phyloP scores from a whole-genome alignment of 2,329 filamentous ascomycete species.

The Byssothecium circinans region DNA sequence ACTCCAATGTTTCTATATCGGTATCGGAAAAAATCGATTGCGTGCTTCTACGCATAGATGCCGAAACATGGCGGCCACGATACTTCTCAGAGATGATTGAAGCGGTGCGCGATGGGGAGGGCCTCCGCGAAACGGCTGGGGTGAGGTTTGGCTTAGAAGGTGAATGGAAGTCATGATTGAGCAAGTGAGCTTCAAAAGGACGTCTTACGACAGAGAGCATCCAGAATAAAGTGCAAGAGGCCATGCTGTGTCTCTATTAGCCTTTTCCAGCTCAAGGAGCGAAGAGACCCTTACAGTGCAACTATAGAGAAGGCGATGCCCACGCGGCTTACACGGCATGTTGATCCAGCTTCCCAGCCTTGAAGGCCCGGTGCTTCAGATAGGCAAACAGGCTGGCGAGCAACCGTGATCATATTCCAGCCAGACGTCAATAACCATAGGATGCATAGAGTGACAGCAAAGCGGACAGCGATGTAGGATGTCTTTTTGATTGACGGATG shows the following conservation, averaged over 20 bases:
- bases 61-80: conserved; percentile 8
- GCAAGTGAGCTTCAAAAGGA: conserved; percentile 42
- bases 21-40: conserved; percentile 24
- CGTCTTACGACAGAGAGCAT: conserved; percentile 37
- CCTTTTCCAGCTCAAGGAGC: conserved; percentile 2
- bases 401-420: conserved; percentile 45
- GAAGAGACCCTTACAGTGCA: conserved; percentile 31
- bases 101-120: conserved; percentile 19
- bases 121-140: conserved; percentile 19
- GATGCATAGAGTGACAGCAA: conserved; percentile 34
- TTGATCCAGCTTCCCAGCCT: conserved; percentile 38
- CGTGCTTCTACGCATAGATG: conserved; percentile 20
- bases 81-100: conserved; percentile 20
- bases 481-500: conserved; percentile 29
- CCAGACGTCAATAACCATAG: conserved; percentile 43
- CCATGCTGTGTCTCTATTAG: conserved; percentile 20
- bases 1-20: conserved; percentile 30
- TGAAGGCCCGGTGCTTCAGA: conserved; percentile 19
- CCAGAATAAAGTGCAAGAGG: conserved; percentile 36
- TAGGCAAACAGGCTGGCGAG: conserved; percentile 40
- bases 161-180: conserved; percentile 26
- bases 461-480: conserved; percentile 37
- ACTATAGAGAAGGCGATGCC: conserved; percentile 37
- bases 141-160: conserved; percentile 11
- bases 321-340: conserved; percentile 33